These are phyloP conservation scores for Apiotrichum mycotoxinovorans DNA, from an alignment of 1,284 basidiomycete species.

Conservation along the genomic window DNA sequence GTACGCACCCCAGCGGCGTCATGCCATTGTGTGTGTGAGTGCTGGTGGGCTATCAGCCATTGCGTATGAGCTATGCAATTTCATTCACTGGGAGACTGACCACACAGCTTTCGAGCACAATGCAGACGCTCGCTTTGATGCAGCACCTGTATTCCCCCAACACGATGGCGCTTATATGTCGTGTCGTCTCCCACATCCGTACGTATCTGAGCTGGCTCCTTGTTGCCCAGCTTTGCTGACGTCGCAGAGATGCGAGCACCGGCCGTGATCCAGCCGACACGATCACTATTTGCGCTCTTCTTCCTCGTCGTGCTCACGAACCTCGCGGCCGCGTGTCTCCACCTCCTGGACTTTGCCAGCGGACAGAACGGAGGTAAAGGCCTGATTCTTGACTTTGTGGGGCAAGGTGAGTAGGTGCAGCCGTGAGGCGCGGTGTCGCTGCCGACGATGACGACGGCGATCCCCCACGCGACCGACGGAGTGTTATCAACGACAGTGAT, in stretches of 20 bases:
- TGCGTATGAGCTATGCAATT: too few species aligned
- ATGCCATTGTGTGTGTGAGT: constrained; percentile 42
- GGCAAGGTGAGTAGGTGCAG: constrained; percentile 34
- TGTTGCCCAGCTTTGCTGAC: neutral
- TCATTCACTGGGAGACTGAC: neutral
- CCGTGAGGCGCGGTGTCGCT: neutral
- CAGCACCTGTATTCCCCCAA: constrained; percentile 46
- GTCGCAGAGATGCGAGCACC: constrained; percentile 34
- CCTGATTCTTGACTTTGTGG: constrained; percentile 45
- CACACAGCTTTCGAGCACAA: constrained; percentile 32
- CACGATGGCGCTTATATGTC: constrained; percentile 36
- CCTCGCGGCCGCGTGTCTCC: constrained; percentile 31
- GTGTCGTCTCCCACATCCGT: constrained; percentile 37
- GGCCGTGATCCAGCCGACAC: constrained; percentile 34
- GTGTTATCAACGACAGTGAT: neutral
- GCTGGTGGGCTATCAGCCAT: too few species aligned
- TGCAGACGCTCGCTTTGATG: constrained; percentile 33
- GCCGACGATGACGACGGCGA: too few species aligned
- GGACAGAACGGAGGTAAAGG: constrained; percentile 35
- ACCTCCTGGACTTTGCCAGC: constrained; percentile 35
- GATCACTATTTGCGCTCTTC: constrained; percentile 33
- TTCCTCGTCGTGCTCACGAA: constrained; percentile 33
- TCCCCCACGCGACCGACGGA: too few species aligned
- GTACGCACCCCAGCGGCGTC: constrained; percentile 41
- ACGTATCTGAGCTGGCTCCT: constrained; percentile 2